phyloP scores from a whole-genome alignment of 108 stramenopile species.

The Nitzschia sp. region DNA sequence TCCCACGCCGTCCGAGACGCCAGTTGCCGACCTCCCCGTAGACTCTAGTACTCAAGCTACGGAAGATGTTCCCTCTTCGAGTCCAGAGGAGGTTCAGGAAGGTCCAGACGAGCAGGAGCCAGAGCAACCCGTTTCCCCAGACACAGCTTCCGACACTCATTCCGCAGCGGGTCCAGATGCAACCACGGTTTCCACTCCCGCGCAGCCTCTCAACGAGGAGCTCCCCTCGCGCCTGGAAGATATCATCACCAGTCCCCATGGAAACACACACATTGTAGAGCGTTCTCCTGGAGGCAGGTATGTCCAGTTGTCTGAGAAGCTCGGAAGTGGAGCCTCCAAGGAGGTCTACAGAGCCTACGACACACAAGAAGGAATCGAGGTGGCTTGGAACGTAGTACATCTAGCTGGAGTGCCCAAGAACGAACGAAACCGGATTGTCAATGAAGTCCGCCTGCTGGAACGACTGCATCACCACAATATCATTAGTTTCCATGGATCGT shows the following conservation, averaged over 20 bases:
- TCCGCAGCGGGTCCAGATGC: background rate
- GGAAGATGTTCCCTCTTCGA: background rate
- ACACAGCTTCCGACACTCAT: background rate
- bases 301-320: conserved; percentile 92
- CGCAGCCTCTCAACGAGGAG: background rate
- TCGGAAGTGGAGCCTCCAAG: conserved; percentile 94
- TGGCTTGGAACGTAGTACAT: conserved; percentile 97
- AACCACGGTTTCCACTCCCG: background rate
- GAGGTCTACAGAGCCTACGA: conserved; percentile 96
- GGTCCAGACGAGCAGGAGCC: background rate
- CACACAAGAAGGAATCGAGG: conserved; percentile 94
- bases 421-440: conserved; percentile 90
- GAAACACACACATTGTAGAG: conserved; percentile 68
- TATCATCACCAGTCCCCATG: conserved; percentile 28
- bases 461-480: conserved; percentile 93
- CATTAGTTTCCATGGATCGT: conserved; percentile 95
- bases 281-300: conserved; percentile 90
- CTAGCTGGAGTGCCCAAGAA: conserved; percentile 83
- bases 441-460: conserved; percentile 94
- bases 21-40: conserved; percentile 9
- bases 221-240: conserved; percentile 15
- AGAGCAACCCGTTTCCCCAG: background rate
- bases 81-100: background rate
- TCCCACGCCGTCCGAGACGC: conserved; percentile 1
- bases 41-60: conserved; percentile 25